Conservation (phyloP, 106 monocot genomes). For the Acorus gramineus region DNA sequence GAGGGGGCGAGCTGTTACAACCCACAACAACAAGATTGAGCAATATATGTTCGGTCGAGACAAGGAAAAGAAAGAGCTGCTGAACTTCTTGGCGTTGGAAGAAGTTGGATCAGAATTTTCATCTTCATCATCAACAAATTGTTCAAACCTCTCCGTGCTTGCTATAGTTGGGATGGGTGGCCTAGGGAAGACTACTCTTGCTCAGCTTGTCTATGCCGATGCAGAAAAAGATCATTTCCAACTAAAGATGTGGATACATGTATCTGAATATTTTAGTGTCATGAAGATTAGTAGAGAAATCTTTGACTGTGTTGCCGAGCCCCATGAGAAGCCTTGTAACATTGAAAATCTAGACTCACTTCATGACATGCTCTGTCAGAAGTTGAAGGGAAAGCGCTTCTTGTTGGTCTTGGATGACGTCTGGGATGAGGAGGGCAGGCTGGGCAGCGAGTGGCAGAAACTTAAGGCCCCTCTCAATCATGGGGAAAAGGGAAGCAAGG, state of each 20-base stretch:
- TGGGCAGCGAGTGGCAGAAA: conserved; percentile 4
- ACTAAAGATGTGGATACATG: conserved; percentile 22
- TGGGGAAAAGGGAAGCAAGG: not conserved
- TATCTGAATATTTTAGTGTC: conserved; percentile 5
- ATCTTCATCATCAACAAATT: too few relatives aligned
- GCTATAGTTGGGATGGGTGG: conserved; percentile 25
- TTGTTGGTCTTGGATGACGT: conserved; percentile 31
- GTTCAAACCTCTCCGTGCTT: conserved; percentile 1
- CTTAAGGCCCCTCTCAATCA: conserved; percentile 7
- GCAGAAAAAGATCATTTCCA: conserved; percentile 5
- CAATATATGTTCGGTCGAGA: too few relatives aligned
- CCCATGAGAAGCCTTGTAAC: not conserved
- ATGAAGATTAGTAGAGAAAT: conserved; percentile 14
- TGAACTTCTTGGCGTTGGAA: too few relatives aligned
- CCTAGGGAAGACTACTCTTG: conserved; percentile 35
- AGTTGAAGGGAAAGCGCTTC: conserved; percentile 3
- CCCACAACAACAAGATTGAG: too few relatives aligned
- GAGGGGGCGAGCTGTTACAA: too few relatives aligned
- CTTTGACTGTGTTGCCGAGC: conserved; percentile 8
- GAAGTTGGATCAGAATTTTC: too few relatives aligned
- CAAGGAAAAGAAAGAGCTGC: too few relatives aligned
- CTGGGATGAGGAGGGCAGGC: not conserved
- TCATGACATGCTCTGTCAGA: conserved; percentile 6
- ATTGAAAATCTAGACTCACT: conserved; percentile 8
- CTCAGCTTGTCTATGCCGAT: conserved; percentile 21